Conservation (phyloP, 495 filamentous ascomycete genomes). For the Talaromyces adpressus region DNA sequence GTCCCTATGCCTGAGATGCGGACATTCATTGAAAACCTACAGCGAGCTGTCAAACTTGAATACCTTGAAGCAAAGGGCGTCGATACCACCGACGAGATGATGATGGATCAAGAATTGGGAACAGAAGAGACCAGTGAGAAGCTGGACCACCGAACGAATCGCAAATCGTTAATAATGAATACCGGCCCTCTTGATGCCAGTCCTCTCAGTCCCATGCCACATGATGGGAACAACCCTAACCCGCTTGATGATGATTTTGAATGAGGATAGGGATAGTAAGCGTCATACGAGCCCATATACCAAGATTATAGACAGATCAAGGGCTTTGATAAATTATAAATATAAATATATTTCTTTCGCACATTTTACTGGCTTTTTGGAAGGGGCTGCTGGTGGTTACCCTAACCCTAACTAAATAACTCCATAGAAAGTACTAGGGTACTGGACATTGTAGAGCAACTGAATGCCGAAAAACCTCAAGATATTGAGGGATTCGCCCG, state of each 20-base stretch:
- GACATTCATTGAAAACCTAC: conserved; percentile 53
- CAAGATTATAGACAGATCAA: conserved; percentile 16
- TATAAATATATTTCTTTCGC: not conserved
- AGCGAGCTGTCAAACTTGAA: conserved; percentile 50
- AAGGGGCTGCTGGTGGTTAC: not conserved
- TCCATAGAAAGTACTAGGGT: too few relatives aligned
- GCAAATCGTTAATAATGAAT: conserved; percentile 32
- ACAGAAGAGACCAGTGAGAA: conserved; percentile 60
- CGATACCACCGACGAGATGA: conserved; percentile 26
- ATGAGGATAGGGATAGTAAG: conserved; percentile 28
- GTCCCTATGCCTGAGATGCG: conserved; percentile 51
- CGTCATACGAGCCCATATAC: conserved; percentile 5
- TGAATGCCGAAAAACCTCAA: too few relatives aligned
- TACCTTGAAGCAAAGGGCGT: conserved; percentile 32
- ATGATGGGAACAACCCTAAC: conserved; percentile 21
- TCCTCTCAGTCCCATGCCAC: conserved; percentile 21
- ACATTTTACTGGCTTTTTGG: not conserved
- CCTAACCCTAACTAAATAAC: too few relatives aligned
- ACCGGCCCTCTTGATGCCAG: conserved; percentile 30
- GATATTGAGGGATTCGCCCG: not conserved
- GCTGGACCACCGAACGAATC: conserved; percentile 34
- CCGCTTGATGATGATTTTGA: conserved; percentile 45
- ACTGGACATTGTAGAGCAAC: too few relatives aligned
- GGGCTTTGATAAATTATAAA: not conserved
- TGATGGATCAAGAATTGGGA: conserved; percentile 22